Percentiles rank a stretch among this genome's conserved stretches.
These are phyloP conservation scores for Pharus latifolius DNA, from an alignment of 176 grass and related monocot genomes.

Conservation along the genomic window DNA sequence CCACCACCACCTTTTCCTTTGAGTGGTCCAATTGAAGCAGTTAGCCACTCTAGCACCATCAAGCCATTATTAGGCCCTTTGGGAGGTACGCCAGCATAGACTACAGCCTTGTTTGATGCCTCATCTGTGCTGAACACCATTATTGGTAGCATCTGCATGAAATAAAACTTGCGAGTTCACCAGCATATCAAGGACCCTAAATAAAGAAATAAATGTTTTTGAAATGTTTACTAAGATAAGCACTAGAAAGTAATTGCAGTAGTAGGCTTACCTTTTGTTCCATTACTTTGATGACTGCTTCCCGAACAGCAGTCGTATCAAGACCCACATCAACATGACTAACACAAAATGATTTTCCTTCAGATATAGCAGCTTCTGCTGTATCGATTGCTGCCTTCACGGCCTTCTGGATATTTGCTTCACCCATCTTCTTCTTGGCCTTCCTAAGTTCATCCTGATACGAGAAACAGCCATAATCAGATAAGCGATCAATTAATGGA, in stretches of 20 bases:
- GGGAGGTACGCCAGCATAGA: conserved; percentile 63
- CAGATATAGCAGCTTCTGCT: conserved; percentile 59
- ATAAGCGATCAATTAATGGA: neutral
- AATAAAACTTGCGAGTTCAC: neutral
- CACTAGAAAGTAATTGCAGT: no score
- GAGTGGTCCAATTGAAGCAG: conserved; percentile 61
- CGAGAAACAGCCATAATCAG: neutral
- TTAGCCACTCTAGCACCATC: conserved; percentile 82
- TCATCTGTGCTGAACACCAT: conserved; percentile 86
- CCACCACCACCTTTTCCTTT: conserved; percentile 79
- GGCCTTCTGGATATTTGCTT: conserved; percentile 85
- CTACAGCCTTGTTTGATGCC: conserved; percentile 66
- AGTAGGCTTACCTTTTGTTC: conserved; percentile 37
- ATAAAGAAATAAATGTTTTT: neutral
- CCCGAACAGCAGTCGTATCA: conserved; percentile 65
- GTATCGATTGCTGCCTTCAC: conserved; percentile 45
- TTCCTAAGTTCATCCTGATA: conserved; percentile 73
- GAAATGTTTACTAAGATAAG: neutral
- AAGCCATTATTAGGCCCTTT: conserved; percentile 29
- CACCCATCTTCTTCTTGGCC: conserved; percentile 82
- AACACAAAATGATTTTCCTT: conserved; percentile 59
- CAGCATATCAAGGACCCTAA: neutral
- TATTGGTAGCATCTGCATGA: conserved; percentile 46
- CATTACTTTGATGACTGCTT: conserved; percentile 81
- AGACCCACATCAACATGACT: conserved; percentile 57